These are phyloP conservation scores for Pleurotus citrinopileatus DNA, from an alignment of 768 basidiomycete genomes.

Conservation along the genomic window DNA sequence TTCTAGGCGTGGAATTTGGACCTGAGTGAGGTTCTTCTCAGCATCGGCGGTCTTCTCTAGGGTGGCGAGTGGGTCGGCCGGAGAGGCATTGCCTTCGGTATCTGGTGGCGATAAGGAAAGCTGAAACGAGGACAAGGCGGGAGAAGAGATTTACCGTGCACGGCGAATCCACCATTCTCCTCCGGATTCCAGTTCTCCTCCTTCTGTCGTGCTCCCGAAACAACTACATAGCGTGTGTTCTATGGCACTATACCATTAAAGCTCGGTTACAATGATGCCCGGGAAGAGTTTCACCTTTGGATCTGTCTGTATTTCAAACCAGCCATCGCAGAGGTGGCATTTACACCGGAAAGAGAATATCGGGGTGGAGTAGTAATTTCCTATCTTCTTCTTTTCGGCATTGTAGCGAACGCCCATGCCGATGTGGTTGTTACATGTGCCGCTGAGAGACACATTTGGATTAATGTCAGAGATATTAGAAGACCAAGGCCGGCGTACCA, in stretches of 20 bases:
- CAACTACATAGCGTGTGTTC: slow-evolving; percentile 95
- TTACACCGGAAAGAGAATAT: slow-evolving; percentile 97
- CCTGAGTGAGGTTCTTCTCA: slow-evolving; percentile 66
- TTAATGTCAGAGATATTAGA: not conserved
- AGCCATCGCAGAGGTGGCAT: slow-evolving; percentile 93
- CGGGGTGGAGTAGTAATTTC: slow-evolving; percentile 90
- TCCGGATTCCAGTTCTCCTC: slow-evolving; percentile 97
- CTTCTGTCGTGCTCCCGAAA: slow-evolving; percentile 90
- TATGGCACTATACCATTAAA: slow-evolving; percentile 24
- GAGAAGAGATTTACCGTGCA: slow-evolving; percentile 58
- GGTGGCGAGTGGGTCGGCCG: slow-evolving; percentile 82
- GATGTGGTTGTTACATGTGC: slow-evolving; percentile 92
- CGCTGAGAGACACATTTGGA: slow-evolving; percentile 42
- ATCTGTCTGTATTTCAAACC: slow-evolving; percentile 98
- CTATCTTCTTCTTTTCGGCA: slow-evolving; percentile 97
- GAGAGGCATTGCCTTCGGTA: slow-evolving; percentile 58
- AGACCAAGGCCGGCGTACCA: slow-evolving; percentile 52
- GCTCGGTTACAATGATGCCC: not conserved
- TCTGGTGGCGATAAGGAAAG: slow-evolving; percentile 37
- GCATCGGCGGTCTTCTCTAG: slow-evolving; percentile 87
- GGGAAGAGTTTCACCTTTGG: slow-evolving; percentile 67
- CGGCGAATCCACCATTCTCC: slow-evolving; percentile 90
- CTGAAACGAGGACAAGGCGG: not conserved
- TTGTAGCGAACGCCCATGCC: slow-evolving; percentile 99
- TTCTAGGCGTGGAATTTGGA: slow-evolving; percentile 79